Evolutionary conservation across 2,329 filamentous ascomycete species (phyloP).

Genomic region (Colletotrichum brevisporum): DNA sequence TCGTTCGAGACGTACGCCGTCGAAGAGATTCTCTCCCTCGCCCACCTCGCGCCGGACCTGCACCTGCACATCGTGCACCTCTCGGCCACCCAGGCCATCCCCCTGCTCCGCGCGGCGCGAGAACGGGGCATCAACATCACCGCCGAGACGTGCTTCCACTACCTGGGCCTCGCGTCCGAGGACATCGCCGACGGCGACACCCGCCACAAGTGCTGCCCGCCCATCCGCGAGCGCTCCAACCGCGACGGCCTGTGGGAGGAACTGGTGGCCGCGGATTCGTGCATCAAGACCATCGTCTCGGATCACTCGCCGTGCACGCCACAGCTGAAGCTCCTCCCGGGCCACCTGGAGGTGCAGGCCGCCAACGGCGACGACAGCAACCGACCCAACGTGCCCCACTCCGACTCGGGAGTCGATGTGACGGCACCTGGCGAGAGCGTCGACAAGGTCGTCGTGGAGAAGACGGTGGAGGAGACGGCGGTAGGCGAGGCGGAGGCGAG

Average conservation of each 20-base stretch:
- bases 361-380: conserved; percentile 45
- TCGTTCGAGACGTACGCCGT: conserved; percentile 94
- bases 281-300: conserved; percentile 92
- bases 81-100: conserved; percentile 89
- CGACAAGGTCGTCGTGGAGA: conserved; percentile 42
- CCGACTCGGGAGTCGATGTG: conserved; percentile 69
- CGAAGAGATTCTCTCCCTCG: conserved; percentile 85
- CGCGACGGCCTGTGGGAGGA: conserved; percentile 91
- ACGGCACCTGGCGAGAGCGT: conserved; percentile 50
- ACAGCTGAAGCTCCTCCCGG: conserved; percentile 88
- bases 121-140: conserved; percentile 85
- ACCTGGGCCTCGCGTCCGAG: conserved; percentile 87
- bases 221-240: conserved; percentile 85
- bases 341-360: conserved; percentile 65
- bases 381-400: conserved; percentile 58
- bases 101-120: conserved; percentile 81
- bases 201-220: conserved; percentile 94
- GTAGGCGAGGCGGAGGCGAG: conserved; percentile 52
- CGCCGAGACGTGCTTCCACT: conserved; percentile 96
- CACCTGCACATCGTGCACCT: conserved; percentile 95
- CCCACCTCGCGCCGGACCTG: conserved; percentile 83
- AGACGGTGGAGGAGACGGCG: conserved; percentile 48
- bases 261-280: conserved; percentile 77
- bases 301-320: conserved; percentile 98
- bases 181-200: conserved; percentile 88